Base-by-base conservation (phyloP, 2,329 filamentous ascomycete genomes). In the Epichloe elymi region DNA sequence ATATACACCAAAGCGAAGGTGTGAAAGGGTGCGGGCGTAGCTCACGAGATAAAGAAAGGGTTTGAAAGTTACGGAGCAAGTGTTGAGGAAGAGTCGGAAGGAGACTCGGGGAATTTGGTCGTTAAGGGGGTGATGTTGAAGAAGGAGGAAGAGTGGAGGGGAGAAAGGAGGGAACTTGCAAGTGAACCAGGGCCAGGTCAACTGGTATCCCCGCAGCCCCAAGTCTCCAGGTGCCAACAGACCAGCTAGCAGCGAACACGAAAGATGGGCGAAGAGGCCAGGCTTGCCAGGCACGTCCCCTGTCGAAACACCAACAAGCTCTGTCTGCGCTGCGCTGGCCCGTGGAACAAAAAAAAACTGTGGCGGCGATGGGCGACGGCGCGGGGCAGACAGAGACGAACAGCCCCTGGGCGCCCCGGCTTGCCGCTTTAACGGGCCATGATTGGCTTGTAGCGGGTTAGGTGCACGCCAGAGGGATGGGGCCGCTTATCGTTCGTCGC, bases 381-480 rank as follows among this genome's bases (percentile, higher is more conserved):
- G 19, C 46, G 40, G 35, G n/a, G 14, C 40, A 44, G 56, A 53
- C 39, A 51, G 58, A 59, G 57, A 60, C 59, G 58, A 58, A 59
- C 59, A 62, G 58, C 57, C n/a, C 36, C 35, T 46, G 20, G 40
- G n/a, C 49, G 37, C 17, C 46, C 46, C 23, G 44, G 57, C 57
- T 60, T 55, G 63, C 62, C 59, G 63, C 63, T 64, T 60, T 62
- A 57, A 62, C 52, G 17, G 14, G 11, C 11, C 36, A 15, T 65
- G 63, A 66, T 67, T 67, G 64, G 65, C 53, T 65, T 54, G 60
- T 58, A 60, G 54, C 56, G 60, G 60, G 62, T 58, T 63, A 20
- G 36, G 41, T 36, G n/a, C 46, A 43, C 46, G 49, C 42, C 49
- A 49, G 41, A 46, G n/a, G 15, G 26, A 48, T 26, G 51, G 39